These are phyloP conservation scores for Neurospora sp. DNA, from an alignment of 495 filamentous ascomycete species.

Conservation along the genomic window DNA sequence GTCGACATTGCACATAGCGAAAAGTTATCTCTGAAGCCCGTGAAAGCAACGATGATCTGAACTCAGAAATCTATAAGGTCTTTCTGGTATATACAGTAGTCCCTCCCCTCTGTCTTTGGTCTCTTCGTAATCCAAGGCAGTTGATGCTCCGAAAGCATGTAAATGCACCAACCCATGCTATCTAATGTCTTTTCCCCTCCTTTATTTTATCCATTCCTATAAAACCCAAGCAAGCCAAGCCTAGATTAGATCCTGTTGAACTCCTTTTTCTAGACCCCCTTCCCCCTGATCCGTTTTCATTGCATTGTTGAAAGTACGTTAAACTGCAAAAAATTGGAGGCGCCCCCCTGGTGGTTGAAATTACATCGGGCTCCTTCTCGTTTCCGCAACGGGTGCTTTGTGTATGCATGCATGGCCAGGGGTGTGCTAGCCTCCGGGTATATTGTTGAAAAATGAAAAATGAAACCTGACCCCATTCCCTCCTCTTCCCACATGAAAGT, in stretches of 20 bases:
- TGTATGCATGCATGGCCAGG: too few species aligned
- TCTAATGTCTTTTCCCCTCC: background rate
- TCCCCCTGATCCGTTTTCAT: background rate
- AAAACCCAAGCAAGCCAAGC: background rate
- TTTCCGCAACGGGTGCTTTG: too few species aligned
- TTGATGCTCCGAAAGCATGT: background rate
- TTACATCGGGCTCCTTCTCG: background rate
- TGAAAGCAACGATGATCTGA: background rate
- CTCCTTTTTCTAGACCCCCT: conserved; percentile 1
- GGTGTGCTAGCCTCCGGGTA: background rate
- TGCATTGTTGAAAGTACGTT: background rate
- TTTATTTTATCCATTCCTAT: background rate
- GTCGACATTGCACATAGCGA: too few species aligned
- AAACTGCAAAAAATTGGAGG: background rate
- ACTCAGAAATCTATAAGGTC: background rate
- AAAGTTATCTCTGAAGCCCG: too few species aligned
- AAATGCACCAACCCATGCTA: background rate
- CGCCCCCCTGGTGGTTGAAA: background rate
- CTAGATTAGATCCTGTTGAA: conserved; percentile 4
- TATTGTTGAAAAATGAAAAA: background rate
- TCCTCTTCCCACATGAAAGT: background rate
- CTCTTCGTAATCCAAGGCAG: background rate
- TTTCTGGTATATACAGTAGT: background rate
- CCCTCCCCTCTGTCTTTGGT: background rate
- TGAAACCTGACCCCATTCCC: background rate